Percentiles rank a stretch among this genome's conserved stretches.
phyloP scores from a whole-genome alignment of 345 rosid species.

The Alliaria petiolata region DNA sequence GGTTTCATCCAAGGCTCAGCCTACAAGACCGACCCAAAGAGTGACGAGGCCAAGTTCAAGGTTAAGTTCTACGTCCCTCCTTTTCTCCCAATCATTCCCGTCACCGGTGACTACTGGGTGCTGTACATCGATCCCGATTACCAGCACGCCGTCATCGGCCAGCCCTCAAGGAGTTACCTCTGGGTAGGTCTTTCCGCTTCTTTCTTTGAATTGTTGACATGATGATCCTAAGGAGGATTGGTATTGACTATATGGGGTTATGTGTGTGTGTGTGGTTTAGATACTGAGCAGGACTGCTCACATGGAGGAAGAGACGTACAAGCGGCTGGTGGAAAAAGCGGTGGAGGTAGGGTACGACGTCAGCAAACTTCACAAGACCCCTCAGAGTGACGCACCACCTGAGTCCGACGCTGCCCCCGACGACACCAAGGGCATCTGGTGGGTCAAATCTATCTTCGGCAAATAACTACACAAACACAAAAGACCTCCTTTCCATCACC shows the following conservation, averaged over 20 bases:
- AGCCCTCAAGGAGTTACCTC: slow-evolving; percentile 67
- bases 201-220: not conserved
- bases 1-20: slow-evolving; percentile 62
- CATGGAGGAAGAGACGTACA: slow-evolving; percentile 59
- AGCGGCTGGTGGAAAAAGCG: slow-evolving; percentile 57
- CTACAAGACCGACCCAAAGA: slow-evolving; percentile 64
- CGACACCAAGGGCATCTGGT: slow-evolving; percentile 82
- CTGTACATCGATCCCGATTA: slow-evolving; percentile 62
- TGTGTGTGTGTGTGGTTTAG: slow-evolving; percentile 32
- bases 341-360: slow-evolving; percentile 60
- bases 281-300: slow-evolving; percentile 62
- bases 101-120: slow-evolving; percentile 85
- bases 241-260: not conserved
- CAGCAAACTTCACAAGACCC: slow-evolving; percentile 71
- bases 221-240: not conserved
- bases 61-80: slow-evolving; percentile 91
- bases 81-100: slow-evolving; percentile 75
- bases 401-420: slow-evolving; percentile 42
- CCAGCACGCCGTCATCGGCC: slow-evolving; percentile 65
- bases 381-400: slow-evolving; percentile 66
- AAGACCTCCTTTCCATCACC: too few species aligned
- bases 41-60: slow-evolving; percentile 89
- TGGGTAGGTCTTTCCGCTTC: slow-evolving; percentile 43
- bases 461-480: slow-evolving; percentile 26
- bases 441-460: slow-evolving; percentile 77